Evolutionary conservation across 257 asterid species (phyloP), one percentile per base, ranked within the genome.

Genomic region (Capsicum baccatum): DNA sequence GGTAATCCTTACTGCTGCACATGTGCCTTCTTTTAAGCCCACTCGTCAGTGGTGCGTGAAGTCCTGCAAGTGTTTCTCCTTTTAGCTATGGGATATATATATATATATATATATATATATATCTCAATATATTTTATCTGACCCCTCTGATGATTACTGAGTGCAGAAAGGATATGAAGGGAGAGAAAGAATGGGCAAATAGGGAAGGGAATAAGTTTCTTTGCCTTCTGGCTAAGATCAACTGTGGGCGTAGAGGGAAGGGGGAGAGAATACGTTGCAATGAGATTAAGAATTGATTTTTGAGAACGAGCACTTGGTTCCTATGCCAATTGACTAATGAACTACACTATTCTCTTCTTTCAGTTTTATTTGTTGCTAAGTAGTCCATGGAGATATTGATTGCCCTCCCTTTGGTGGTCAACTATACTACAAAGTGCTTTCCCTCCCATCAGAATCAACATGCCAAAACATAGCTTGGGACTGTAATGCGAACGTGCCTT

Each of bases 301-400:
- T 35, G 3, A 68, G 52, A 37, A 39, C 7, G 7, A 68, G 59
- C 59, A 73, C 80, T 70, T 48, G 58, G 11, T 48, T 73, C 42
- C 19, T 19, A 73, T 74, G 81, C 5, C 26, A 50, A 74, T 50
- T 74, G 62, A 74, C 62, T 74, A 52, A 74, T 50, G 81, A 52
- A 26, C 57, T 50, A 74, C 10, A 1, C 7, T 8, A 74, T 74
- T 48, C 44, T 19, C 80, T 50, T 74, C 80, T 52, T 21, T 26
- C 47, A 13, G 47, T 21, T 50, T n/a, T 74, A 21, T 74, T 74
- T 21, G 44, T 50, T 50, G 19, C 44, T 74, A 19, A 50, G 19
- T 74, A 74, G 42, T 74, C 81, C 81, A 13, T 50, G 42, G 81
- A 50, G 21, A 50, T 19, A 74, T 48, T 13, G 47, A 50, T 74